These are phyloP conservation scores for Leccinum griseonigrum DNA, from an alignment of 1,284 basidiomycete species.

Conservation along the genomic window DNA sequence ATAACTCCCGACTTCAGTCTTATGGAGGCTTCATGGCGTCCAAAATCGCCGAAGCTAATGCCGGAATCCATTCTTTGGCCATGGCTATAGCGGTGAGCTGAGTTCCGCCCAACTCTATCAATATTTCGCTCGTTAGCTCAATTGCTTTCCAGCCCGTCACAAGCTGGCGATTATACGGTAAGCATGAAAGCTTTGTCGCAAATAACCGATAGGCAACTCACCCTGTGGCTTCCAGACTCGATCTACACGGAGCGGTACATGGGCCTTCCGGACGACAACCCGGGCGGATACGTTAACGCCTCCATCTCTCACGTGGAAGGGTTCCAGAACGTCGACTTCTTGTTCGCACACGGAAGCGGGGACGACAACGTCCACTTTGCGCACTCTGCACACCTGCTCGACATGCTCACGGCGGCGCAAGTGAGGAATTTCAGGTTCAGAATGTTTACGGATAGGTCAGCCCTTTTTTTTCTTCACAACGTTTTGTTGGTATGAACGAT, in stretches of 20 bases:
- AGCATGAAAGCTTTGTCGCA: slow-evolving; percentile 28
- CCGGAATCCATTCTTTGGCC: slow-evolving; percentile 82
- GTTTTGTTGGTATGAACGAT: slow-evolving; percentile 6
- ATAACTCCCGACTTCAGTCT: slow-evolving; percentile 49
- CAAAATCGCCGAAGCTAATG: slow-evolving; percentile 86
- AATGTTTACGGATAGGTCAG: slow-evolving; percentile 94
- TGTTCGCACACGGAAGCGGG: slow-evolving; percentile 89
- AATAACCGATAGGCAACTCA: slow-evolving; percentile 3
- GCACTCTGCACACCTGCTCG: slow-evolving; percentile 87
- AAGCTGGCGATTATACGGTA: slow-evolving; percentile 83
- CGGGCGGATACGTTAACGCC: slow-evolving; percentile 79
- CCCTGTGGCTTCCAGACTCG: slow-evolving; percentile 53
- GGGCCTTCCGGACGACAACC: slow-evolving; percentile 78
- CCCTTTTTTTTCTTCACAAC: slow-evolving; percentile 6
- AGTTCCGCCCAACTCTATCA: neutral
- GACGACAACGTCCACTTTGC: slow-evolving; percentile 96
- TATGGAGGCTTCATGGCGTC: slow-evolving; percentile 93
- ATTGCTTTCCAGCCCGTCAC: slow-evolving; percentile 63
- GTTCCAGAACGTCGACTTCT: slow-evolving; percentile 76
- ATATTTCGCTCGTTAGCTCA: neutral
- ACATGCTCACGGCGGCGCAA: slow-evolving; percentile 81
- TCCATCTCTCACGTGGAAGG: slow-evolving; percentile 84
- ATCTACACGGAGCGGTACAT: slow-evolving; percentile 98
- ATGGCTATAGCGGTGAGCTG: slow-evolving; percentile 82
- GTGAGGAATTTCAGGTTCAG: slow-evolving; percentile 85